Evolutionary conservation across 1,284 basidiomycete genomes (phyloP), one percentile per base, ranked within the genome.

Genomic region (Stereum hirsutum): DNA sequence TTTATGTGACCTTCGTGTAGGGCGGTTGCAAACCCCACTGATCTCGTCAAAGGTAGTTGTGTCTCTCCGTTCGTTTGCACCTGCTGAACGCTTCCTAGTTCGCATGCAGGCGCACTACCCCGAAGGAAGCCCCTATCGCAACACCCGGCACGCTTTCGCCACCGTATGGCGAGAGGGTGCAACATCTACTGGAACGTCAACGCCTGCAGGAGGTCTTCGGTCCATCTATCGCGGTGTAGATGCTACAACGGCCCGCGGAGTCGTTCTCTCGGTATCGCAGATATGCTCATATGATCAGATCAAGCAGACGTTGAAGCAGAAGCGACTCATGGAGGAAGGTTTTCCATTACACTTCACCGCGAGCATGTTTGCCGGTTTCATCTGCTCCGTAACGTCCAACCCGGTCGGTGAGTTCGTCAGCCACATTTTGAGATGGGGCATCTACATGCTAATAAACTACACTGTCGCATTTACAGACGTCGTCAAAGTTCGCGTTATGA

Each of bases 401-500:
- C 64, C 64, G 3, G 62, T 65, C 17, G 63, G 63, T 61, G 31
- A 40, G 62, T 54, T 6, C 8, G 10, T 1, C n/a, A n/a, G n/a
- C n/a, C n/a, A n/a, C n/a, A 31, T 11, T 4, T 41, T 12, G 2
- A 7, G 15, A 6, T 21, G 27, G 21, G 6, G 31, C 17, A 5
- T 25, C 14, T n/a, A 12, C 15, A 23, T 21, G 8, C 26, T 11
- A 26, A 7, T 30, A 19, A 32, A 24, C 27, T 5, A 30, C 31
- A 8, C 21, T 28, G 4, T 35, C 12, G n/a, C 35, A 17, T 6
- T 0, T 21, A 17, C 34, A 64, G 65, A 67, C 39, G 64, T 67
- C 4, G 57, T 66, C 21, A 67, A 67, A 46, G 64, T 66, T 21
- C 59, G 65, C 6, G 48, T 66, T n/a, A 65, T 66, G 63, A 65